phyloP scores from a whole-genome alignment of 768 basidiomycete genomes.

The Lentinus brumalis region DNA sequence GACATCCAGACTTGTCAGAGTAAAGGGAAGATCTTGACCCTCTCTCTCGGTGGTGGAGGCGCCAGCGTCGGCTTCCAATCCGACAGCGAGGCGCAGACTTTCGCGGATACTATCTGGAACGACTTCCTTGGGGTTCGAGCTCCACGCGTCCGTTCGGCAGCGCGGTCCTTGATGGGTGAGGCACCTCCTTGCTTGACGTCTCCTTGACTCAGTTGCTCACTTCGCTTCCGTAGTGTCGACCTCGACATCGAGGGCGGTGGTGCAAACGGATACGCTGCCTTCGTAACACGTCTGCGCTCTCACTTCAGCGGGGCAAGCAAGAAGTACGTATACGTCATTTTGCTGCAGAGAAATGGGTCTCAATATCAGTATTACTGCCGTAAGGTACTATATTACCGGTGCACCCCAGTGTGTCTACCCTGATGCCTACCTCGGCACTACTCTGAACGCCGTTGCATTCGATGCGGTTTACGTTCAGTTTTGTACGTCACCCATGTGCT shows the following conservation, averaged over 20 bases:
- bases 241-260: slow-evolving; percentile 42
- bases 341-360: neutral
- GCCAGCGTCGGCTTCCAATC: slow-evolving; percentile 42
- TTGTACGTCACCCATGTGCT: slow-evolving; percentile 31
- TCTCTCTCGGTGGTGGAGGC: slow-evolving; percentile 47
- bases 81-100: slow-evolving; percentile 39
- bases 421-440: slow-evolving; percentile 37
- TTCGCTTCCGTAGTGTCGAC: slow-evolving; percentile 32
- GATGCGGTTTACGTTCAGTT: slow-evolving; percentile 52
- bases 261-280: slow-evolving; percentile 36
- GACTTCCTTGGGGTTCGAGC: slow-evolving; percentile 49
- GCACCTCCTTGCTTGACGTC: neutral
- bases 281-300: slow-evolving; percentile 38
- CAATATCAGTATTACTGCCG: slow-evolving; percentile 1
- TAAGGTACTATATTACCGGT: slow-evolving; percentile 37
- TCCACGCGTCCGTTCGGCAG: slow-evolving; percentile 45
- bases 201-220: neutral
- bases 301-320: slow-evolving; percentile 37
- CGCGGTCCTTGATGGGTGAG: slow-evolving; percentile 49
- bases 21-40: slow-evolving; percentile 48
- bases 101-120: slow-evolving; percentile 44
- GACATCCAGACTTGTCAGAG: slow-evolving; percentile 48
- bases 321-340: slow-evolving; percentile 26
- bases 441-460: slow-evolving; percentile 38
- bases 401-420: slow-evolving; percentile 44